Conservation (phyloP, 257 asterid genomes). For the Linderniella brevidens region DNA sequence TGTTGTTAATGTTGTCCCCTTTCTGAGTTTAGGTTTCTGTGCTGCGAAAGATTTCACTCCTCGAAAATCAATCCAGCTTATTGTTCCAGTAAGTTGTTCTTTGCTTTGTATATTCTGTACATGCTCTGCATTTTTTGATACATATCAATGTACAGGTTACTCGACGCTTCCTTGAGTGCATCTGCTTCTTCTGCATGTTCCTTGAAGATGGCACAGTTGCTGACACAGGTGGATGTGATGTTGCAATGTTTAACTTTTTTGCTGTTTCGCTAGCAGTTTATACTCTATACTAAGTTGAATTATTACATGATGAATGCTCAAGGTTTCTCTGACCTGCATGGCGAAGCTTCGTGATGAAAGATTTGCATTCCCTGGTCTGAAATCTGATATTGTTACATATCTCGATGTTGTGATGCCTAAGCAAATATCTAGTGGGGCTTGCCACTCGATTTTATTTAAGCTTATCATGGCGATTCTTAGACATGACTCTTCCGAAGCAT, state of each 20-base stretch:
- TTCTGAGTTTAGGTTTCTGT: conserved; percentile 48
- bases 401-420: conserved; percentile 68
- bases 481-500: conserved; percentile 80
- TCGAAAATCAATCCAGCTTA: conserved; percentile 55
- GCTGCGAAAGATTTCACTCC: conserved; percentile 59
- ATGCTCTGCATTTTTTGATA: conserved; percentile 9
- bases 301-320: conserved; percentile 10
- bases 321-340: conserved; percentile 98
- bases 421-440: conserved; percentile 70
- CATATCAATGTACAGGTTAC: conserved; percentile 33
- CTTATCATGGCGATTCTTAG: conserved; percentile 74
- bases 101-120: conserved; percentile 2
- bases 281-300: conserved; percentile 7
- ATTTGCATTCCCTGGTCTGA: conserved; percentile 49
- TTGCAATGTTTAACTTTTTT: conserved; percentile 3
- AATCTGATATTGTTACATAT: conserved; percentile 54
- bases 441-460: conserved; percentile 84
- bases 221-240: conserved; percentile 55
- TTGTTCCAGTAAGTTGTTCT: conserved; percentile 58
- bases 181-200: conserved; percentile 86
- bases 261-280: background rate
- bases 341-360: conserved; percentile 86
- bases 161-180: conserved; percentile 66
- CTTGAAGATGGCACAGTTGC: conserved; percentile 71
- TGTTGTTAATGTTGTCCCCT: background rate